These are phyloP conservation scores for Lasiosphaeriaceae sp. DNA, from an alignment of 495 filamentous ascomycete species.

Conservation along the genomic window DNA sequence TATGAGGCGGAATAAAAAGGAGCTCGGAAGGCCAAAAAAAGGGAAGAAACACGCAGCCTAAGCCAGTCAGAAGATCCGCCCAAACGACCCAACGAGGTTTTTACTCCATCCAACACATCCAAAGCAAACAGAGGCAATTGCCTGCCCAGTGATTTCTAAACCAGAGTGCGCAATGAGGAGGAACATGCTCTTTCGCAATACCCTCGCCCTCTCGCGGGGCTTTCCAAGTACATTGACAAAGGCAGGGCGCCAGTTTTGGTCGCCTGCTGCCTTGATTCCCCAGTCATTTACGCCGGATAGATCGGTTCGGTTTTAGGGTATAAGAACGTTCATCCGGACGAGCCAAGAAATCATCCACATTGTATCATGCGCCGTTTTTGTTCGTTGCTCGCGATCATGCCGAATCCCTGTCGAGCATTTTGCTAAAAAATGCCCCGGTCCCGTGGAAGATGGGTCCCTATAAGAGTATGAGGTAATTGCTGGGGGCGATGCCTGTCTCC, in stretches of 20 bases:
- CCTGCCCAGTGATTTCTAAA: neutral
- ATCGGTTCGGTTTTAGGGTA: conserved; percentile 26
- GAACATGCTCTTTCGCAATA: neutral
- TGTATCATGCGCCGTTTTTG: conserved; percentile 22
- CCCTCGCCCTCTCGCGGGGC: conserved; percentile 3
- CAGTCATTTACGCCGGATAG: conserved; percentile 17
- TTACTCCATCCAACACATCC: conserved; percentile 34
- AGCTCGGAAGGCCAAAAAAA: conserved; percentile 21
- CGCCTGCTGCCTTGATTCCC: neutral
- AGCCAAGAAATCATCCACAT: conserved; percentile 27
- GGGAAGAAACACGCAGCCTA: conserved; percentile 23
- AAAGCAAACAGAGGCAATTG: conserved; percentile 16
- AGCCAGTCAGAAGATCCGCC: conserved; percentile 13
- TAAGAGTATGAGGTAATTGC: conserved; percentile 96
- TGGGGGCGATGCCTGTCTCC: conserved; percentile 95
- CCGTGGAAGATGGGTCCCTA: conserved; percentile 39
- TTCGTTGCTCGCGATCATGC: conserved; percentile 10
- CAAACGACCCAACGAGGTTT: conserved; percentile 22
- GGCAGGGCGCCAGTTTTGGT: neutral
- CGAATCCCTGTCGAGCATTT: neutral
- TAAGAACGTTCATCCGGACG: conserved; percentile 27
- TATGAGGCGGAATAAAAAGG: conserved; percentile 17
- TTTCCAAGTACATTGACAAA: conserved; percentile 6
- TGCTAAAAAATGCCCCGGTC: neutral
- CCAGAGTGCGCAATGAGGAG: neutral